Base-by-base conservation (phyloP, 2,329 filamentous ascomycete species). In the Epicoccum nigrum region DNA sequence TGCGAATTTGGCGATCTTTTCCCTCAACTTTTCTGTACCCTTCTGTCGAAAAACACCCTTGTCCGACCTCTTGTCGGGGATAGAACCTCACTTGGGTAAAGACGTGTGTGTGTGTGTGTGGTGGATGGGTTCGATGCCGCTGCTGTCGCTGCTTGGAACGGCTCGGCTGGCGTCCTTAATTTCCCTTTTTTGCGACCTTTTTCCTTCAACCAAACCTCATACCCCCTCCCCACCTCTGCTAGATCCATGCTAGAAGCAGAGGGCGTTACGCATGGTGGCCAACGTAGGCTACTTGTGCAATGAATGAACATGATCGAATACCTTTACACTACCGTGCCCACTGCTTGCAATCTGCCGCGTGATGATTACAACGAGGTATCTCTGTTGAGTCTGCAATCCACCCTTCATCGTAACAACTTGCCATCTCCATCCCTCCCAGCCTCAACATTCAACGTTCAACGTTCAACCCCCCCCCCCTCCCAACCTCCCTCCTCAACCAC, bases 401-500 rank as follows among this genome's bases (percentile, higher is more conserved):
- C n/a, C n/a, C n/a, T n/a, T n/a, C n/a, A n/a, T n/a, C n/a, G n/a
- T n/a, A n/a, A n/a, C n/a, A n/a, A n/a, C n/a, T n/a, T n/a, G n/a
- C n/a, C n/a, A n/a, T n/a, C n/a, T n/a, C n/a, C n/a, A n/a, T n/a
- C n/a, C n/a, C n/a, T n/a, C n/a, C n/a, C n/a, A n/a, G n/a, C n/a
- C n/a, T n/a, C n/a, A n/a, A n/a, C n/a, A n/a, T n/a, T n/a, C n/a
- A n/a, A n/a, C n/a, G n/a, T n/a, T 27, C 6, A 6, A 27, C 23
- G 23, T 11, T 11, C 23, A 27, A 6, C 23, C 11, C 6, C 11
- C 46, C 13, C 4, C 20, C 15, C 4, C 38, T 41, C 27, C 6
- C 23, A 25, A 57, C 63, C 50, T 67, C 60, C 27, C 58, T 39
- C 39, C 64, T 59, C 15, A 81, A 56, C 77, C 79, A 83, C 68